Base-by-base conservation (phyloP, 139 green algal genomes). In the Pleodorina starrii region DNA sequence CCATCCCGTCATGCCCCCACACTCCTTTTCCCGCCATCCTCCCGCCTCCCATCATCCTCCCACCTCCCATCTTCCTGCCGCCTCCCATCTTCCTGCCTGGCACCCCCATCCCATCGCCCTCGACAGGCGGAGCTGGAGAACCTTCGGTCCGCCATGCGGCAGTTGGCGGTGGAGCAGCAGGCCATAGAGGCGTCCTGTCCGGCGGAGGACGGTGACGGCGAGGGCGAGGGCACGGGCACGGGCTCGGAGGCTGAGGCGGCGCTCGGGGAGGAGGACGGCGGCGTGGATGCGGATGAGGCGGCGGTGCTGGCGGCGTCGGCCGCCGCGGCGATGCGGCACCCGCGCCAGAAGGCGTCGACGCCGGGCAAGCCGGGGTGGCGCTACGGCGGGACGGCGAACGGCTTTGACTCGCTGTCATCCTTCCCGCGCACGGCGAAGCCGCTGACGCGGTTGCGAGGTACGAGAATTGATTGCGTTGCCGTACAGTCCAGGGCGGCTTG, bases 61-160 rank as follows among this genome's bases (percentile, higher is more conserved):
- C n/a, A n/a, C n/a, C n/a, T n/a, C n/a, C n/a, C n/a, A n/a, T n/a
- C n/a, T n/a, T n/a, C n/a, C n/a, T n/a, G n/a, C n/a, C n/a, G n/a
- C n/a, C n/a, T n/a, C n/a, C n/a, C n/a, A n/a, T n/a, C n/a, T n/a
- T n/a, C n/a, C n/a, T n/a, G n/a, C n/a, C n/a, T n/a, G n/a, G n/a
- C n/a, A n/a, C n/a, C n/a, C n/a, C n/a, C n/a, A n/a, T n/a, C n/a
- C n/a, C n/a, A n/a, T n/a, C n/a, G n/a, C n/a, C n/a, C n/a, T n/a
- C n/a, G n/a, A n/a, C n/a, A 88, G 82, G 44, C 63, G 1, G 82
- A 88, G 66, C 82, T 88, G 66, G 82, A 88, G 68, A 57, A 88
- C 38, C 82, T 88, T n/a, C 82, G 82, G 21, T n/a, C 3, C 0
- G 17, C 12, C 0, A 79, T 88, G 82, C 82, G 68, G 35, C 32